Evolutionary conservation across 148 eudicot genomes (phyloP), one percentile per base, ranked within the genome.

Genomic region (Vaccinium corymbosum): DNA sequence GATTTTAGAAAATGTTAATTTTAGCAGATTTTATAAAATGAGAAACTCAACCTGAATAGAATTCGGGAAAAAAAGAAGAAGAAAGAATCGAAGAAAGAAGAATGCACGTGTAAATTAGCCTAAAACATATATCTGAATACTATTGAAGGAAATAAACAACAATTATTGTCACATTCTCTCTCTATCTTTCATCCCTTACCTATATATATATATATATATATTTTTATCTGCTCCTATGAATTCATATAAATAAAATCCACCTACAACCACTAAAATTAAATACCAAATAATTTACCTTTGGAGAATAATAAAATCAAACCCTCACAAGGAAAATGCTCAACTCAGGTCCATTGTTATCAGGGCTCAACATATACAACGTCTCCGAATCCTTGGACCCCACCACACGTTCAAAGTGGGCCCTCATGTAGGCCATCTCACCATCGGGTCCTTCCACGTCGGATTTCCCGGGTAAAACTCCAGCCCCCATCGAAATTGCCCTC

Each of bases 321-420:
- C 98, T 90, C 4, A 95, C 98, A 86, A 95, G 91, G 89, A 95
- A 93, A 29, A 95, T 89, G 73, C 91, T 92, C 74, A 95, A 87
- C 48, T 95, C 97, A 19, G 95, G 93, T 2, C 95, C 98, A 83
- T 84, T 88, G 64, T 88, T 87, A 62, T 92, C 91, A 0, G 98
- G 97, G 74, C 93, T 90, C 84, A 95, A 76, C 98, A 95, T 91
- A 84, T 95, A 95, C 13, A 93, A 76, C 0, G 97, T 91, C 85
- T 95, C 97, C 0, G 98, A 93, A 73, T 94, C 94, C 84, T 83
- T 93, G 0, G 97, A 92, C 38, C 95, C 97, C 17, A 93, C 92
- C 48, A 91, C 91, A 46, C 89, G 90, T 4, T 95, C 97, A n/a
- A 95, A 95, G 81, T 86, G 87, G 3, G 94, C 94, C 85, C 97